Conservation (phyloP, 371 early-diverging fungal genomes). For the Apophysomyces ossiformis region DNA sequence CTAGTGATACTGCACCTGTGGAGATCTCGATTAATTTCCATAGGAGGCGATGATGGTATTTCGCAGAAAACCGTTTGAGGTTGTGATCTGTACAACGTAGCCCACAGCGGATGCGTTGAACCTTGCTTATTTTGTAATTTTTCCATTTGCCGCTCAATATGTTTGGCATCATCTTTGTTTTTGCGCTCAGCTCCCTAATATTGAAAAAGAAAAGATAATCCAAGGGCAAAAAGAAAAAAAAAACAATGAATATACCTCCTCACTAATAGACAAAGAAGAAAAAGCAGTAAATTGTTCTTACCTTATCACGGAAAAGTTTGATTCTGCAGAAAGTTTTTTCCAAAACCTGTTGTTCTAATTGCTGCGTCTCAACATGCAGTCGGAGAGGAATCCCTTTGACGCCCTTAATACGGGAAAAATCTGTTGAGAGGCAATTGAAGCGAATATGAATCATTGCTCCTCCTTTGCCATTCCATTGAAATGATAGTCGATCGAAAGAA, state of each 20-base stretch:
- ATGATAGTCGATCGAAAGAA: constrained; percentile 48
- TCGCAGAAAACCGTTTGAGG: constrained; percentile 39
- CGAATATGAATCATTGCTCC: constrained; percentile 48
- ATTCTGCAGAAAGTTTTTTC: constrained; percentile 45
- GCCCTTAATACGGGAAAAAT: constrained; percentile 57
- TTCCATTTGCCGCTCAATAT: constrained; percentile 60
- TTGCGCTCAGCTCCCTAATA: constrained; percentile 63
- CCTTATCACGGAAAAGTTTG: constrained; percentile 61
- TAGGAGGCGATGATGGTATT: constrained; percentile 19
- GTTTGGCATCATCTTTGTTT: constrained; percentile 64
- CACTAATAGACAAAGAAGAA: background rate
- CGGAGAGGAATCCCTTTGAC: constrained; percentile 58
- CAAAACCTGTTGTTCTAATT: constrained; percentile 16
- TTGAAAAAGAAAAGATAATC: background rate
- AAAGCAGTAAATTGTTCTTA: constrained; percentile 10
- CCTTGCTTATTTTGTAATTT: constrained; percentile 51
- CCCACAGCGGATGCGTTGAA: constrained; percentile 46
- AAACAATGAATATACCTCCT: no score
- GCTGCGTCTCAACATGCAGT: constrained; percentile 40
- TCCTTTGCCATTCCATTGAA: constrained; percentile 43
- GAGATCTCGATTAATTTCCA: background rate
- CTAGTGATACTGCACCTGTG: constrained; percentile 5
- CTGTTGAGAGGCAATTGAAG: constrained; percentile 58
- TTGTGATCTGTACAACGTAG: constrained; percentile 36
- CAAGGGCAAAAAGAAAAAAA: no score